Evolutionary conservation across 2,329 filamentous ascomycete genomes (phyloP).

Genomic region (Aspergillus sclerotialis): DNA sequence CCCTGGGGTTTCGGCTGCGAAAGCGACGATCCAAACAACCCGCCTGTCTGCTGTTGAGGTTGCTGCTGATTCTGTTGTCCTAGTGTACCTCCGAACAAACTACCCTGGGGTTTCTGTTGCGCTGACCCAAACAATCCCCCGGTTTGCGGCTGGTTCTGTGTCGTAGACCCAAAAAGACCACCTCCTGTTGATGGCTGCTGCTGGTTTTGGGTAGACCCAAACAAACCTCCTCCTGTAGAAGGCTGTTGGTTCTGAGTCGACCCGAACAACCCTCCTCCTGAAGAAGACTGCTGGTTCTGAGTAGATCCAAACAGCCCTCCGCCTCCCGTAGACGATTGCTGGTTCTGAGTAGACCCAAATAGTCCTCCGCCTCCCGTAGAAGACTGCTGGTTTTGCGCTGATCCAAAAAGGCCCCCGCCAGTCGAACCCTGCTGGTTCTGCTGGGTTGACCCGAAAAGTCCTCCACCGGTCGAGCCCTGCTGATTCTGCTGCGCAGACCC

Average conservation of each 20-base stretch:
- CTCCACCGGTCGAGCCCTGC: conserved; percentile 11
- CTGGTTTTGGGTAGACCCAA: conserved; percentile 20
- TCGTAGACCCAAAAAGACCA: conserved; percentile 20
- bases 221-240: conserved; percentile 15
- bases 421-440: conserved; percentile 10
- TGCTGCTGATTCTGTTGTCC: conserved; percentile 19
- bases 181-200: too few species aligned
- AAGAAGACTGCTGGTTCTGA: conserved; percentile 10
- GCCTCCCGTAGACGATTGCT: conserved; percentile 19
- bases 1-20: conserved; percentile 21
- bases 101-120: conserved; percentile 18
- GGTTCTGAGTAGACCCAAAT: conserved; percentile 22
- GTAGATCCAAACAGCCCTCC: conserved; percentile 27
- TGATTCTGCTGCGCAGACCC: conserved; percentile 12
- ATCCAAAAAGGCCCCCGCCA: conserved; percentile 10
- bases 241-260: conserved; percentile 16
- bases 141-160: conserved; percentile 14
- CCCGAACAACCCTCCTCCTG: conserved; percentile 11
- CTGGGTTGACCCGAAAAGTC: conserved; percentile 25
- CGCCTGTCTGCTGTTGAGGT: conserved; percentile 12
- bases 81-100: conserved; percentile 18
- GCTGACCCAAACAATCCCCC: conserved; percentile 33
- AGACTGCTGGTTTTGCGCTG: conserved; percentile 16
- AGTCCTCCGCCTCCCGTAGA: conserved; percentile 14
- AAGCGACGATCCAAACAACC: conserved; percentile 18